Evolutionary conservation across 495 filamentous ascomycete genomes (phyloP).

Genomic region (Coniosporium apollinis): DNA sequence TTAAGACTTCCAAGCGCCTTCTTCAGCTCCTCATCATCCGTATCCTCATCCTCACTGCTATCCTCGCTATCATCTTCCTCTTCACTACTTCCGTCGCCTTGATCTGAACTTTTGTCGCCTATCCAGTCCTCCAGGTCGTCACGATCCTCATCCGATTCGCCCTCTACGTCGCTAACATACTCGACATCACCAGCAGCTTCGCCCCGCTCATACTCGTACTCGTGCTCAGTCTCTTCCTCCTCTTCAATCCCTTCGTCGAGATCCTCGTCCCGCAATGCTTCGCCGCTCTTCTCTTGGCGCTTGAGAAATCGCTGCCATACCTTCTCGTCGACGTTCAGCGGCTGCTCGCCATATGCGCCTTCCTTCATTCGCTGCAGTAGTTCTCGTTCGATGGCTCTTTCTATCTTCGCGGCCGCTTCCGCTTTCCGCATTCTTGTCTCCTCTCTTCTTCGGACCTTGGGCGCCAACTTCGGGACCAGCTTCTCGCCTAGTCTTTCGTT

Average conservation of each 20-base stretch:
- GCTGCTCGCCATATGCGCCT: conserved; percentile 88
- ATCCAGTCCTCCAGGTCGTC: conserved; percentile 65
- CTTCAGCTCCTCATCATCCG: conserved; percentile 30
- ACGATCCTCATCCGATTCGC: conserved; percentile 32
- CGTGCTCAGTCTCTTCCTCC: conserved; percentile 55
- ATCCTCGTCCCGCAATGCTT: conserved; percentile 73
- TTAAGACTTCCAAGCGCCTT: conserved; percentile 26
- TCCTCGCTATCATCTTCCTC: conserved; percentile 17
- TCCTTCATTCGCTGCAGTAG: conserved; percentile 79
- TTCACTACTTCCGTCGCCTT: conserved; percentile 25
- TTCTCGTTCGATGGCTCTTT: conserved; percentile 90
- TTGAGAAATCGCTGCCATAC: conserved; percentile 97
- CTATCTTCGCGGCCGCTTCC: conserved; percentile 82
- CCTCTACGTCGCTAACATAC: conserved; percentile 63
- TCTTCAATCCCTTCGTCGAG: conserved; percentile 72
- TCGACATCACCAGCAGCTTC: conserved; percentile 66
- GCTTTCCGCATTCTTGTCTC: conserved; percentile 88
- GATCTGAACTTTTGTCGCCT: conserved; percentile 41
- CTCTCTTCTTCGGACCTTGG: conserved; percentile 79
- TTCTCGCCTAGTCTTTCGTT: conserved; percentile 82
- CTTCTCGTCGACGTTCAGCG: conserved; percentile 78
- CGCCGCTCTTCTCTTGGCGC: conserved; percentile 71
- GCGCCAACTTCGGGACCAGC: conserved; percentile 76
- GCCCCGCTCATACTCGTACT: conserved; percentile 46
- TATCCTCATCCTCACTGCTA: conserved; percentile 20